Evolutionary conservation across 805 yeast genomes (phyloP), one percentile per base, ranked within the genome.

Genomic region (Zygosaccharomyces siamensis): DNA sequence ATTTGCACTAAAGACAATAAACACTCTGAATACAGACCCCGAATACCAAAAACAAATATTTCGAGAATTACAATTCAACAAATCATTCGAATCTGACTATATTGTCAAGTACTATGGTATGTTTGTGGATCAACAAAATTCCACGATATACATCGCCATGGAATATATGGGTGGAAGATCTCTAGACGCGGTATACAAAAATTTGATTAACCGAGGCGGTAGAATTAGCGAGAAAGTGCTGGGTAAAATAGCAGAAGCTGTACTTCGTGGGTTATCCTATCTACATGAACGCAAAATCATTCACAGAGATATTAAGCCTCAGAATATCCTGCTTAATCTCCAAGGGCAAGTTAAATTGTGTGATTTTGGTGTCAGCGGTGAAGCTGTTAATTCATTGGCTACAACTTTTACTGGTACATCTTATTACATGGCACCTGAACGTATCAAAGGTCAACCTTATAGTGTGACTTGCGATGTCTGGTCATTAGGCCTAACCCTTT

Each of bases 301-400:
- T 55, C 99, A 93, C 67, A 76, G 99, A 54, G 99, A 93, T 67
- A 90, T 93, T 56, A 93, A 93, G 64, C 99, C 99, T 2, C 95
- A 90, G 54, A 93, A 93, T 63, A 90, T 93, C 48, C 68, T 93
- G 49, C 68, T 93, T 23, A 90, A 87, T 62, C 64, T 70, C 3
- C 57, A 72, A 16, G 99, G 99, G 2, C 83, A 86, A 61, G 90
- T 92, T 45, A 93, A 93, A 65, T 72, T 93, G 45, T 92, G 98
- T 70, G 99, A 93, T 70, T 93, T 93, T 71, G 99, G 99, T 18
- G 99, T 93, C 24, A 84, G 95, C 62, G 99, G 99, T 8, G 97
- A 89, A 62, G 96, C 93, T 16, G 96, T 92, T 28, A 86, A 93
- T 66, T 89, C 97, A 0, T 72, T 93, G 41, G 98, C 98, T 1